Evolutionary conservation across 1,284 basidiomycete genomes (phyloP).

Genomic region (Boletus sp.): DNA sequence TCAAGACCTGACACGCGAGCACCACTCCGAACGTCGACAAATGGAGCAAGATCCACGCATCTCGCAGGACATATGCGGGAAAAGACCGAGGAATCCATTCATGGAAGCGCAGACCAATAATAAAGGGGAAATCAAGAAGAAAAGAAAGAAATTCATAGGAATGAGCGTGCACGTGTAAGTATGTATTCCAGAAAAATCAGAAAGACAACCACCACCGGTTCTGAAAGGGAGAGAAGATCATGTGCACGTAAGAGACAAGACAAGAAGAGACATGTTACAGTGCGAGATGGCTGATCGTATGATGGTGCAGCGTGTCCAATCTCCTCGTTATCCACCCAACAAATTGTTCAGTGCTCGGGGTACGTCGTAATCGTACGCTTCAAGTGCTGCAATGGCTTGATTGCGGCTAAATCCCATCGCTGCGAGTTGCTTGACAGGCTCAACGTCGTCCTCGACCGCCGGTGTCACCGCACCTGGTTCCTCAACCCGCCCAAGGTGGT

Average conservation of each 20-base stretch:
- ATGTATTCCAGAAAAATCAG: slow-evolving; percentile 27
- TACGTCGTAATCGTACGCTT: slow-evolving; percentile 72
- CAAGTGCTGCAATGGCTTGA: slow-evolving; percentile 75
- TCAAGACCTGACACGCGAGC: not conserved
- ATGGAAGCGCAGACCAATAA: slow-evolving; percentile 1
- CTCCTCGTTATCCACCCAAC: slow-evolving; percentile 37
- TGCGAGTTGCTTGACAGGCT: slow-evolving; percentile 70
- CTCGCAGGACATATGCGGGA: not conserved
- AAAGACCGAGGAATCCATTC: slow-evolving; percentile 21
- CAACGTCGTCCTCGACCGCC: slow-evolving; percentile 68
- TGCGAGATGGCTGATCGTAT: slow-evolving; percentile 23
- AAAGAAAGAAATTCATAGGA: slow-evolving; percentile 16
- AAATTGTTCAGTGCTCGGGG: slow-evolving; percentile 69
- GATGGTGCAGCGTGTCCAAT: slow-evolving; percentile 2
- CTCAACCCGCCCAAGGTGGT: slow-evolving; percentile 44
- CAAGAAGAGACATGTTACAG: slow-evolving; percentile 15
- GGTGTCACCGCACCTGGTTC: slow-evolving; percentile 46
- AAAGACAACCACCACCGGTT: slow-evolving; percentile 6
- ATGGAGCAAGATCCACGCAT: not conserved
- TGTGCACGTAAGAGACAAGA: not conserved
- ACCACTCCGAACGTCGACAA: not conserved
- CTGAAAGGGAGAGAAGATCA: slow-evolving; percentile 19
- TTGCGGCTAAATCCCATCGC: slow-evolving; percentile 80
- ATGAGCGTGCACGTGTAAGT: slow-evolving; percentile 28
- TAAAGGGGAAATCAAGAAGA: slow-evolving; percentile 2